These are phyloP conservation scores for Przewalskia tangutica DNA, from an alignment of 257 asterid species.

Conservation along the genomic window DNA sequence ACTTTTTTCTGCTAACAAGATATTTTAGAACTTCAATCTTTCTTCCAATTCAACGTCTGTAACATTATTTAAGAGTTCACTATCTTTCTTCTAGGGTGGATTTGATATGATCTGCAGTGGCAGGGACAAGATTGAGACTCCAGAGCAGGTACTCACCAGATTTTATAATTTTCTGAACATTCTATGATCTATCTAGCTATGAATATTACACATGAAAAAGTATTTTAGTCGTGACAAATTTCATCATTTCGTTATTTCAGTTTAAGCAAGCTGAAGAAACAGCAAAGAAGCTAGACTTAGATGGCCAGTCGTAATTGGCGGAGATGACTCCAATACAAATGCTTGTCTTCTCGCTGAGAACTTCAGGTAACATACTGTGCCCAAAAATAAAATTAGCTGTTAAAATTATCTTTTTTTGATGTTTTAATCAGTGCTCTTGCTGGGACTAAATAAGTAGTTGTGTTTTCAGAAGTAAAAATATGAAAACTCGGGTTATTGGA, in stretches of 20 bases:
- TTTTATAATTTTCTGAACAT: not conserved
- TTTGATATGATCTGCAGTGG: constrained; percentile 98
- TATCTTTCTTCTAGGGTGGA: constrained; percentile 67
- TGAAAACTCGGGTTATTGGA: constrained; percentile 91
- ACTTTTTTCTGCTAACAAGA: not conserved
- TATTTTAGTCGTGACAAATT: constrained; percentile 1
- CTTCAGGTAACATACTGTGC: constrained; percentile 30
- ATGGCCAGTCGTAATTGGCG: constrained; percentile 96
- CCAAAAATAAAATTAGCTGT: not conserved
- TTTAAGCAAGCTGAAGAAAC: constrained; percentile 97
- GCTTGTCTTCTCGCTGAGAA: constrained; percentile 96
- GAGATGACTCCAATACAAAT: constrained; percentile 98
- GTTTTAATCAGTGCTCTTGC: not conserved
- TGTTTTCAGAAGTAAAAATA: constrained; percentile 55
- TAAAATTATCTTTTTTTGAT: not conserved
- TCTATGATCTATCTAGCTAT: not conserved
- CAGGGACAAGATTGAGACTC: constrained; percentile 98
- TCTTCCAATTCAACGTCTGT: not conserved
- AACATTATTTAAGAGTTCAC: not conserved
- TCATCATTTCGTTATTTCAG: constrained; percentile 28
- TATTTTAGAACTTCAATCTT: not conserved
- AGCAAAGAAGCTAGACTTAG: constrained; percentile 79
- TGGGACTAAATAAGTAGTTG: not conserved
- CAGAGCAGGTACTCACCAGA: constrained; percentile 61
- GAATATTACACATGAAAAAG: not conserved